Percentiles rank a stretch among this genome's conserved stretches.
Evolutionary conservation across 2,329 filamentous ascomycete genomes (phyloP).

Genomic region (Tolypocladium ophioglossoides): DNA sequence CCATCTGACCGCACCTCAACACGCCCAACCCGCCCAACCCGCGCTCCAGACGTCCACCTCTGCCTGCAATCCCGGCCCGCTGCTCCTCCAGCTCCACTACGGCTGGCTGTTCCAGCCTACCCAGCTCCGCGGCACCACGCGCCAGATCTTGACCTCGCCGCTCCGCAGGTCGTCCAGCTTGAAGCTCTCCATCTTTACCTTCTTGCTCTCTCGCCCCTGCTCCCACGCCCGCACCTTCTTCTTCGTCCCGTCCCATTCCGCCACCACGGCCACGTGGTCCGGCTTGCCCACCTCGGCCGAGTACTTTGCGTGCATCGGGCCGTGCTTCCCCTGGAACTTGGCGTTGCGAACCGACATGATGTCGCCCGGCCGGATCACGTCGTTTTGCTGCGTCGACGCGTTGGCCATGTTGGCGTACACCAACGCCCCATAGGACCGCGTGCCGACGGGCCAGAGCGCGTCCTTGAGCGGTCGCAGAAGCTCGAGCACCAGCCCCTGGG

Average conservation of each 20-base stretch:
- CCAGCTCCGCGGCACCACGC: slow-evolving; percentile 86
- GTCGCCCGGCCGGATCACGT: slow-evolving; percentile 89
- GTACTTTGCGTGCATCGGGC: slow-evolving; percentile 93
- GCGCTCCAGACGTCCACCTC: background rate
- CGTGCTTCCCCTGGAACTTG: slow-evolving; percentile 89
- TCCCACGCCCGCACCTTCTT: slow-evolving; percentile 96
- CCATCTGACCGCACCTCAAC: background rate
- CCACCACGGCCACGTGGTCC: slow-evolving; percentile 82
- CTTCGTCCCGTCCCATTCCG: slow-evolving; percentile 97
- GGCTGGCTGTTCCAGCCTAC: slow-evolving; percentile 70
- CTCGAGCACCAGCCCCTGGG: slow-evolving; percentile 66
- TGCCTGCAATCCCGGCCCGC: background rate
- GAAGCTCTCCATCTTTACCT: slow-evolving; percentile 90
- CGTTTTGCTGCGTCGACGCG: slow-evolving; percentile 77
- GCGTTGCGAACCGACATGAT: slow-evolving; percentile 89
- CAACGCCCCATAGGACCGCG: slow-evolving; percentile 77
- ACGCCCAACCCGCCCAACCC: background rate
- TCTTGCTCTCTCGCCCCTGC: slow-evolving; percentile 86
- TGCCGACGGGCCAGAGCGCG: slow-evolving; percentile 76
- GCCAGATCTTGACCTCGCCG: slow-evolving; percentile 95
- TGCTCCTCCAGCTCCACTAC: slow-evolving; percentile 27
- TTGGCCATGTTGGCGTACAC: slow-evolving; percentile 95
- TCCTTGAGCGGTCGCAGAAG: slow-evolving; percentile 64
- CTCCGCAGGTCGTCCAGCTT: slow-evolving; percentile 83
- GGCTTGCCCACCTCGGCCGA: slow-evolving; percentile 75